A percentile compares a stretch with the other conserved stretches of the same genome.
These are phyloP conservation scores for Saprolegnia diclina DNA, from an alignment of 352 stramenopile species.

Conservation along the genomic window DNA sequence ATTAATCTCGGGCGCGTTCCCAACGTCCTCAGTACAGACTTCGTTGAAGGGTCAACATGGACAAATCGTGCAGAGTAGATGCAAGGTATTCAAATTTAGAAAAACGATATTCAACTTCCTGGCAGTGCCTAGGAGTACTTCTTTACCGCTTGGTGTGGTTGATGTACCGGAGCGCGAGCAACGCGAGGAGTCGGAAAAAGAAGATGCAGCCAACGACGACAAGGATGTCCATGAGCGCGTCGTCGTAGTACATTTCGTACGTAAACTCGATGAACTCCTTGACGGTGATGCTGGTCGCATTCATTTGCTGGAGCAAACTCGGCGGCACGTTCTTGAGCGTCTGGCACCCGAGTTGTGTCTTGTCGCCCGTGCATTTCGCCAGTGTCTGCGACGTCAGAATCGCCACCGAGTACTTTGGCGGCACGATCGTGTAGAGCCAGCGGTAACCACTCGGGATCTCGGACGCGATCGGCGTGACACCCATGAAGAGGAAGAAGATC, in stretches of 20 bases:
- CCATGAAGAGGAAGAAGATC: constrained; percentile 38
- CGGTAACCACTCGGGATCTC: constrained; percentile 27
- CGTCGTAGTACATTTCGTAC: constrained; percentile 48
- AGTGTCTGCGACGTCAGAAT: constrained; percentile 9
- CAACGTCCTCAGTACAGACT: too few relatives aligned
- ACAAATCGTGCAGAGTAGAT: too few relatives aligned
- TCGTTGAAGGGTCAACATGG: too few relatives aligned
- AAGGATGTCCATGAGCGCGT: constrained; percentile 40
- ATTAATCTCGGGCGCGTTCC: too few relatives aligned
- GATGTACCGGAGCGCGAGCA: constrained; percentile 48
- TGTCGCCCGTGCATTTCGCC: constrained; percentile 16
- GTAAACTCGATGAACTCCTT: constrained; percentile 51
- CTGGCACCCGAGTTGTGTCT: constrained; percentile 44
- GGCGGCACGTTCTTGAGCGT: constrained; percentile 44
- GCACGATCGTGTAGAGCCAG: constrained; percentile 26
- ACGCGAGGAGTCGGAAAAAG: constrained; percentile 44
- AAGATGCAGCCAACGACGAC: constrained; percentile 47
- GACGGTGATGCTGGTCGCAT: constrained; percentile 31
- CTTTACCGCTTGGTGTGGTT: constrained; percentile 29
- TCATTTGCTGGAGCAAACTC: constrained; percentile 23
- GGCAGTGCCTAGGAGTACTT: too few relatives aligned
- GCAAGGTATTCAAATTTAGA: too few relatives aligned
- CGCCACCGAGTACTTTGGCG: constrained; percentile 16
- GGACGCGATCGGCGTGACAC: constrained; percentile 25
- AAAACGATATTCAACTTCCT: too few relatives aligned